Base-by-base conservation (phyloP, 768 basidiomycete species). In the Nidularia pulvinata region DNA sequence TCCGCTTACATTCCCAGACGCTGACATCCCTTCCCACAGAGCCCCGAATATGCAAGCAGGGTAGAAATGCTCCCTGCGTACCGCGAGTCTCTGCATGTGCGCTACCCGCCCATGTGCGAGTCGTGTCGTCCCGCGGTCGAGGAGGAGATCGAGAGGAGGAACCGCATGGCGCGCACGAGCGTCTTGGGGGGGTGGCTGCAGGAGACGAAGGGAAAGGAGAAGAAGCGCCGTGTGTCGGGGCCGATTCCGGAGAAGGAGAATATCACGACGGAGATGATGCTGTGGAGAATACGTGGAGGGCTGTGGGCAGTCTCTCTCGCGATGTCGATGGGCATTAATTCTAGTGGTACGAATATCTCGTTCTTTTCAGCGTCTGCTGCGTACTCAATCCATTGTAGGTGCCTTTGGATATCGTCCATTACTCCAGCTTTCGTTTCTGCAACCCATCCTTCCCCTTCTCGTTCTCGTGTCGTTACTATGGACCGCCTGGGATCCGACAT, bases 401-500 rank as follows among this genome's bases (percentile, higher is more conserved):
- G 65, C 65, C 33, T 59, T 71, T 54, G 71, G 65, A 5, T 65
- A 65, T 53, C 60, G 62, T 47, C 66, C 69, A 13, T 66, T 69
- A 32, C 53, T 51, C 34, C 59, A 54, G 9, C 57, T 73, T 7
- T 54, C 59, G 6, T 62, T 65, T 34, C 45, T 72, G 37, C 61
- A 68, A 48, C 79, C 80, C 7, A 56, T 65, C 4, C 70, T 88
- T 49, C 85, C 89, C 2, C 32, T 75, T 3, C 44, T 89, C 16
- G 69, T 75, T 32, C 44, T 85, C 1, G 9, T 82, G 11, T 93
- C 93, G 16, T 62, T 94, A 13, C 61, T 88, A 5, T 95, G 93
- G 88, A 84, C 85, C 0, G 83, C 79, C 1, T 96, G 94, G 94
- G 86, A 96, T 64, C 93, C 92, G 10, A 89, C 89, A 16, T 93